phyloP scores from a whole-genome alignment of 495 filamentous ascomycete genomes.

The Melanomma pulvis-pyrius region DNA sequence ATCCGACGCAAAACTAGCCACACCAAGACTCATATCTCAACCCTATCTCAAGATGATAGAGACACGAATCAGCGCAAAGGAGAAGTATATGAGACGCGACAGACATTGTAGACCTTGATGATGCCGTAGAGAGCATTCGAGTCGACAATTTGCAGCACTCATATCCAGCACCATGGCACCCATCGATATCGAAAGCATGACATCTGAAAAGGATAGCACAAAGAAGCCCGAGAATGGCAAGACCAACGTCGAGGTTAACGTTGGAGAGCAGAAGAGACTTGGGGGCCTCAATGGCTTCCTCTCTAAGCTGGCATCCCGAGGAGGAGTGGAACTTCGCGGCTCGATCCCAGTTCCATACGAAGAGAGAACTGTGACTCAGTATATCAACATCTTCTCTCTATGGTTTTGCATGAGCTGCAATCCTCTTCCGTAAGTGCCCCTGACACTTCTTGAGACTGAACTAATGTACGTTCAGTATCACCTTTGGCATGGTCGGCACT shows the following conservation, averaged over 20 bases:
- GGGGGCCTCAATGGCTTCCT: slow-evolving; percentile 3
- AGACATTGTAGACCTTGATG: background rate
- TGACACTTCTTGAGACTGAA: background rate
- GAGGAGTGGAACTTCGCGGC: slow-evolving; percentile 15
- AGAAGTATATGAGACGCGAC: background rate
- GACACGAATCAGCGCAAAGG: background rate
- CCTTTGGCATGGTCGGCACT: slow-evolving; percentile 59
- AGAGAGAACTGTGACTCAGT: slow-evolving; percentile 20
- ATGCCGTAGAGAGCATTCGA: background rate
- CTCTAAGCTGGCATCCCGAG: background rate
- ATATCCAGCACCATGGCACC: background rate
- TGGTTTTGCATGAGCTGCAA: slow-evolving; percentile 24
- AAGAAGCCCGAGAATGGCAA: background rate
- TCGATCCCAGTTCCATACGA: slow-evolving; percentile 15
- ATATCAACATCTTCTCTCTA: slow-evolving; percentile 22
- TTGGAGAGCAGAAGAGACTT: background rate
- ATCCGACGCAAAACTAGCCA: background rate
- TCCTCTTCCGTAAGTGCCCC: slow-evolving; percentile 11
- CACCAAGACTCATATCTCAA: slow-evolving; percentile 9
- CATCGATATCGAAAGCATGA: slow-evolving; percentile 1
- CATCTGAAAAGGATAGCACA: background rate
- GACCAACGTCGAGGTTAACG: background rate
- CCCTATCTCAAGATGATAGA: slow-evolving; percentile 8
- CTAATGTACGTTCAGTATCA: slow-evolving; percentile 47
- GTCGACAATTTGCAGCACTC: background rate